Percentiles rank a stretch among this genome's conserved stretches.
These are phyloP conservation scores for Ascochyta rabiei DNA, from an alignment of 2,329 filamentous ascomycete species.

Conservation along the genomic window DNA sequence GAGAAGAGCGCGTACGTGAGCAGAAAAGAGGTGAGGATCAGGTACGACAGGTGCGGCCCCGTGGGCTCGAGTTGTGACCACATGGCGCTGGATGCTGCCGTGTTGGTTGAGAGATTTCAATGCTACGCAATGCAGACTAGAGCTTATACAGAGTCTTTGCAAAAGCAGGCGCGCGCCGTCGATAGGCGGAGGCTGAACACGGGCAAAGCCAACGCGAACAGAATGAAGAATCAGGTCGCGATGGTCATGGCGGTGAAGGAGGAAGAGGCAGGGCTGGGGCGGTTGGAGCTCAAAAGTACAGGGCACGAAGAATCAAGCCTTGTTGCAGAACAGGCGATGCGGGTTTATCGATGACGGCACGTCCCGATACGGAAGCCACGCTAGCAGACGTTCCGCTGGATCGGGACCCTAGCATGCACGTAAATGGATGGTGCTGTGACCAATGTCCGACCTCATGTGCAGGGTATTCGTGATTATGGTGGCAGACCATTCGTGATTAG, in stretches of 20 bases:
- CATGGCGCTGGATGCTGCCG: background rate
- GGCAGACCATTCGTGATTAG: background rate
- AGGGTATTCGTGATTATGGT: background rate
- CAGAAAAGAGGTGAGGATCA: conserved; percentile 53
- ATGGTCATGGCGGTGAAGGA: conserved; percentile 7
- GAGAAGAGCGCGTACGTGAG: conserved; percentile 56
- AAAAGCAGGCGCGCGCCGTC: background rate
- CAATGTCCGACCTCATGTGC: background rate
- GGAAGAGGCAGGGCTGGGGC: background rate
- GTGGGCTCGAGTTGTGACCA: conserved; percentile 57
- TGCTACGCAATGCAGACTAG: background rate
- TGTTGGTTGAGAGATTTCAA: background rate
- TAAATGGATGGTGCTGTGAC: background rate
- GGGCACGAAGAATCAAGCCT: conserved; percentile 1
- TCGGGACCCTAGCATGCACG: background rate
- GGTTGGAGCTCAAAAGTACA: background rate
- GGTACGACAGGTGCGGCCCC: conserved; percentile 53
- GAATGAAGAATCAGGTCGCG: background rate
- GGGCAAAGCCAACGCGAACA: background rate
- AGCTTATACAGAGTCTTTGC: background rate
- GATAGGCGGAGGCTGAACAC: background rate
- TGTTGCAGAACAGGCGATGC: background rate
- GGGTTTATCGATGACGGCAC: conserved; percentile 21
- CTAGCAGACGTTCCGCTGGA: conserved; percentile 7
- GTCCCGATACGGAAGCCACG: conserved; percentile 9